Conservation (phyloP, 768 basidiomycete species). For the Favolaschia claudopus region DNA sequence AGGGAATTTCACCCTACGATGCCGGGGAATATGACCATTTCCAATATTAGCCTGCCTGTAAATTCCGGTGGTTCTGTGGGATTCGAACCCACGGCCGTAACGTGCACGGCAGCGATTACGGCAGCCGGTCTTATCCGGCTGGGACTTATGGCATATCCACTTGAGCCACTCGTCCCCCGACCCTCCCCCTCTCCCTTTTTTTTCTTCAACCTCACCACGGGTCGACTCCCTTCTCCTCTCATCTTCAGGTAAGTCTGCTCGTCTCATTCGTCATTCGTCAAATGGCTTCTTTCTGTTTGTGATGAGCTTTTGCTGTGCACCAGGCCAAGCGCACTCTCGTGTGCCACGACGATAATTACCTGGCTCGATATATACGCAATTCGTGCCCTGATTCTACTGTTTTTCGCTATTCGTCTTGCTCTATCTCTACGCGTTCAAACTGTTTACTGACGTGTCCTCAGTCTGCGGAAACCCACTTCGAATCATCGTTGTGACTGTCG, state of each 20-base stretch:
- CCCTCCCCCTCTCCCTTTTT: slow-evolving; percentile 3
- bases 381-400: slow-evolving; percentile 57
- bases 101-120: no score
- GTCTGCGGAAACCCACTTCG: no score
- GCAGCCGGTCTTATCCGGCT: no score
- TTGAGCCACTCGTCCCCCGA: slow-evolving; percentile 2
- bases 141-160: slow-evolving; percentile 3
- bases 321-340: slow-evolving; percentile 56
- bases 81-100: no score
- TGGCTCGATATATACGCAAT: slow-evolving; percentile 58
- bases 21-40: no score
- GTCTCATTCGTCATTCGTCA: no score
- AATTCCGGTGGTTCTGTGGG: no score
- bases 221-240: no score
- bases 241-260: slow-evolving; percentile 30
- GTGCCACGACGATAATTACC: slow-evolving; percentile 56
- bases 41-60: no score
- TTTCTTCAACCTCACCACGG: slow-evolving; percentile 3
- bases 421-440: background rate
- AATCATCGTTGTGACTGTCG: background rate
- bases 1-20: no score
- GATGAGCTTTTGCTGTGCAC: slow-evolving; percentile 67
- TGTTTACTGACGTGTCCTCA: background rate
- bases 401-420: slow-evolving; percentile 10
- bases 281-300: slow-evolving; percentile 26